Evolutionary conservation across 2,329 filamentous ascomycete genomes (phyloP).

Genomic region (Phaeosphaeriaceae sp.): DNA sequence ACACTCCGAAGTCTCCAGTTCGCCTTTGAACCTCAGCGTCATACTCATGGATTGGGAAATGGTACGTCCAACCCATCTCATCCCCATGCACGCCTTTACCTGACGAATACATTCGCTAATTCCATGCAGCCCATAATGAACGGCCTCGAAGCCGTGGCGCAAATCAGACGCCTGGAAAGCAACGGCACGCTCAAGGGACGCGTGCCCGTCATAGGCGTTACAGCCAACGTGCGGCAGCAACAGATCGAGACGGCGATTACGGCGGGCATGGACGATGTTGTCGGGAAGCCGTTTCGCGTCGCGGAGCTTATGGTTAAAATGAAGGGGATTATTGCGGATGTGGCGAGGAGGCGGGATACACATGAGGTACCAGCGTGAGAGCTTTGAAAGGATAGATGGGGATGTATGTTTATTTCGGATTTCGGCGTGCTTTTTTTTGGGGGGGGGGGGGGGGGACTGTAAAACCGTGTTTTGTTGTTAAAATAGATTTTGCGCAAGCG

Average conservation of each 20-base stretch:
- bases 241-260: conserved; percentile 36
- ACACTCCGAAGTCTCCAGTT: neutral
- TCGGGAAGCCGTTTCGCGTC: conserved; percentile 73
- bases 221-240: conserved; percentile 43
- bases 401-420: too few relatives aligned
- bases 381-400: too few relatives aligned
- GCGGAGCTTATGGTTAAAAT: conserved; percentile 33
- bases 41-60: conserved; percentile 46
- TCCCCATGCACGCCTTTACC: too few relatives aligned
- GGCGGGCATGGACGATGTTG: conserved; percentile 59
- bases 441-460: too few relatives aligned
- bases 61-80: neutral
- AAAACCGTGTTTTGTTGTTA: too few relatives aligned
- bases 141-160: conserved; percentile 32
- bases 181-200: conserved; percentile 24
- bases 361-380: too few relatives aligned
- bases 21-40: conserved; percentile 21
- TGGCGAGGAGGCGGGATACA: neutral
- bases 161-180: conserved; percentile 35
- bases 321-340: conserved; percentile 16
- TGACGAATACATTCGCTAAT: too few relatives aligned
- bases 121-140: conserved; percentile 38
- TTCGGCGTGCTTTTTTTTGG: too few relatives aligned
- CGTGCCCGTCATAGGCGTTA: conserved; percentile 43
- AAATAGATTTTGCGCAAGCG: too few relatives aligned